Conservation (phyloP, 2,329 filamentous ascomycete genomes). For the Pseudogymnoascus sp. region DNA sequence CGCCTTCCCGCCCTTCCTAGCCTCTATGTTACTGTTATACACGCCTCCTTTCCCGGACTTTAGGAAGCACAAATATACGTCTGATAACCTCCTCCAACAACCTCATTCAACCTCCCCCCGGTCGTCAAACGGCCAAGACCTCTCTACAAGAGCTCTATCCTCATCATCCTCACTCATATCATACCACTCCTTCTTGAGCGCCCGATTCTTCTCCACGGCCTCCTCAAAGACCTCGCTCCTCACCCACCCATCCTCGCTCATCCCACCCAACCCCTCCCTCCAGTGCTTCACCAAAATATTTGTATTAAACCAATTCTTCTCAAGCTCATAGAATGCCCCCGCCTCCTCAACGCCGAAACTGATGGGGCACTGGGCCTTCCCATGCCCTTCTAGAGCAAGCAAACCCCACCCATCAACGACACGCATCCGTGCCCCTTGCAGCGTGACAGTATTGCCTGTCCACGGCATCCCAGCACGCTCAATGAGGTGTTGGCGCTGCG, state of each 20-base stretch:
- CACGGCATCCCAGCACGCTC: slow-evolving; percentile 22
- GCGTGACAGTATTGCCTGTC: slow-evolving; percentile 23
- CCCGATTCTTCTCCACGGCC: slow-evolving; percentile 11
- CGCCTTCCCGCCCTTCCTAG: background rate
- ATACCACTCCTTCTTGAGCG: background rate
- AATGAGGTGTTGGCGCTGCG: slow-evolving; percentile 21
- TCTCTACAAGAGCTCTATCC: background rate
- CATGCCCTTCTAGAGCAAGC: slow-evolving; percentile 9
- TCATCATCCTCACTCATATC: background rate
- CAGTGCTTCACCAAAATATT: slow-evolving; percentile 20
- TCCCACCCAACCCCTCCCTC: slow-evolving; percentile 17
- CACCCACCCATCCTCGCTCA: slow-evolving; percentile 25
- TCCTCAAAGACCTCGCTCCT: slow-evolving; percentile 20
- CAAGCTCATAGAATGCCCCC: slow-evolving; percentile 10
- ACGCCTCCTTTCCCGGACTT: background rate
- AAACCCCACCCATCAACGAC: slow-evolving; percentile 19
- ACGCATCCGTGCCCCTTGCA: slow-evolving; percentile 23
- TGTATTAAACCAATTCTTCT: background rate
- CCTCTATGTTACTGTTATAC: background rate
- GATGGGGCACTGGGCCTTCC: slow-evolving; percentile 2
- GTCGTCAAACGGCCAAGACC: background rate
- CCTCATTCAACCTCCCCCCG: background rate
- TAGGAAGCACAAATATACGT: background rate
- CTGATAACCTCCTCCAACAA: background rate
- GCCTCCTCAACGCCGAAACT: slow-evolving; percentile 8